These are phyloP conservation scores for Cryphonectria naterciae DNA, from an alignment of 2,329 filamentous ascomycete species.

Conservation along the genomic window DNA sequence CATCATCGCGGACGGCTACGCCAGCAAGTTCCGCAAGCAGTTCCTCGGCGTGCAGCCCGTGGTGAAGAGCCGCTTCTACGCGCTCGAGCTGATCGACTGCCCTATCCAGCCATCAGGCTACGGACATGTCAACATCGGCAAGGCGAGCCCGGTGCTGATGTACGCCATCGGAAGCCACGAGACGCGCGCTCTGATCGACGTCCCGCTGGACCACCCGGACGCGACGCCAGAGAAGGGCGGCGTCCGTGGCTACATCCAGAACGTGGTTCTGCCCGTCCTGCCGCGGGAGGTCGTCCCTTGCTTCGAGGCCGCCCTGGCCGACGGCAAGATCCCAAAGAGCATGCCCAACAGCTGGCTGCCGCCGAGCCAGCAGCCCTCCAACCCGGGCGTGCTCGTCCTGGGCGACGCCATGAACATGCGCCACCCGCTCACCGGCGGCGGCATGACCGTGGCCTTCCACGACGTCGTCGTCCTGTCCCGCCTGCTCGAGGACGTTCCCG, in stretches of 20 bases:
- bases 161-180: constrained; percentile 98
- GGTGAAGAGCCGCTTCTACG: constrained; percentile 88
- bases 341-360: constrained; percentile 98
- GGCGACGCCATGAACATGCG: constrained; percentile 99
- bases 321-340: constrained; percentile 73
- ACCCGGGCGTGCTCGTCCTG: constrained; percentile 76
- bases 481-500: constrained; percentile 70
- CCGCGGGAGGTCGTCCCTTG: constrained; percentile 73
- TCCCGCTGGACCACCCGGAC: constrained; percentile 76
- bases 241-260: constrained; percentile 80
- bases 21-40: constrained; percentile 86
- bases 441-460: constrained; percentile 97
- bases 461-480: constrained; percentile 80
- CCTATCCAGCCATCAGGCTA: constrained; percentile 74
- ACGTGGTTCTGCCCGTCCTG: constrained; percentile 75
- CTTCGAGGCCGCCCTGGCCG: constrained; percentile 76
- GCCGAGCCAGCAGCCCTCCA: constrained; percentile 62
- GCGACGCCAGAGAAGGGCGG: constrained; percentile 77
- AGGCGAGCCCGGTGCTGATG: constrained; percentile 77
- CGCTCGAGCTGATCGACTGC: constrained; percentile 87
- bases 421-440: constrained; percentile 94
- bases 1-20: constrained; percentile 89
- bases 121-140: constrained; percentile 86
- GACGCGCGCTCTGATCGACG: constrained; percentile 86
- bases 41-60: constrained; percentile 69